Percentiles rank a stretch among this genome's conserved stretches.
These are phyloP conservation scores for Heterobasidion annosum DNA, from an alignment of 1,284 basidiomycete species.

Conservation along the genomic window DNA sequence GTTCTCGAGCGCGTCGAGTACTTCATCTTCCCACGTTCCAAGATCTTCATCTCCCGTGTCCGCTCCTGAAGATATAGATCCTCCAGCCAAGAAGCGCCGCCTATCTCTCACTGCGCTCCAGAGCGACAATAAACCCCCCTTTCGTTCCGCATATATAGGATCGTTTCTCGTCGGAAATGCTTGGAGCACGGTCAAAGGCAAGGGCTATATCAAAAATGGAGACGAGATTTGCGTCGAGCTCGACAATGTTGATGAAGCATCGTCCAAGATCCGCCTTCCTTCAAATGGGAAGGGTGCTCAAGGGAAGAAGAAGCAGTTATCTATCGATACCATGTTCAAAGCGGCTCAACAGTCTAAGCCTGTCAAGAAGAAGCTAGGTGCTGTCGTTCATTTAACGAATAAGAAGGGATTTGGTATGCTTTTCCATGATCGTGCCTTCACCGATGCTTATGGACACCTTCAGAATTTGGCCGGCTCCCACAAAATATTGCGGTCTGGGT, in stretches of 20 bases:
- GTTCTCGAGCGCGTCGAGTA: slow-evolving; percentile 32
- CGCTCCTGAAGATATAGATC: not conserved
- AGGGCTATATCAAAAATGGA: slow-evolving; percentile 56
- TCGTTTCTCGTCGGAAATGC: slow-evolving; percentile 68
- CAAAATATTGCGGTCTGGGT: slow-evolving; percentile 64
- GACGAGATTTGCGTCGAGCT: slow-evolving; percentile 53
- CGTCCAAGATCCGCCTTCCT: slow-evolving; percentile 3
- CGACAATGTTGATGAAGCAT: slow-evolving; percentile 30
- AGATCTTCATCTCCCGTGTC: slow-evolving; percentile 20
- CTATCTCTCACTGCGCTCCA: slow-evolving; percentile 16
- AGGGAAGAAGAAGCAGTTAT: slow-evolving; percentile 55
- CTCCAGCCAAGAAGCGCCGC: slow-evolving; percentile 41
- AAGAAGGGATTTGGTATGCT: slow-evolving; percentile 51
- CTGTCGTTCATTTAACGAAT: slow-evolving; percentile 62
- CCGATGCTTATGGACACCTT: not conserved
- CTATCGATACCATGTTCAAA: slow-evolving; percentile 59
- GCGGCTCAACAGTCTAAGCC: slow-evolving; percentile 31
- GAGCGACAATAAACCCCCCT: not conserved
- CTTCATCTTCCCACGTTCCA: slow-evolving; percentile 20
- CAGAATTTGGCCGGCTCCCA: slow-evolving; percentile 64
- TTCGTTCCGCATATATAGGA: slow-evolving; percentile 43
- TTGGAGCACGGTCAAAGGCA: slow-evolving; percentile 72
- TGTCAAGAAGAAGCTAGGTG: slow-evolving; percentile 50
- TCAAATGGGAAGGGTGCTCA: slow-evolving; percentile 22
- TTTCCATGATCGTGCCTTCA: not conserved